Evolutionary conservation across 129 eudicot genomes (phyloP).

Genomic region (Scalesia atractyloides): DNA sequence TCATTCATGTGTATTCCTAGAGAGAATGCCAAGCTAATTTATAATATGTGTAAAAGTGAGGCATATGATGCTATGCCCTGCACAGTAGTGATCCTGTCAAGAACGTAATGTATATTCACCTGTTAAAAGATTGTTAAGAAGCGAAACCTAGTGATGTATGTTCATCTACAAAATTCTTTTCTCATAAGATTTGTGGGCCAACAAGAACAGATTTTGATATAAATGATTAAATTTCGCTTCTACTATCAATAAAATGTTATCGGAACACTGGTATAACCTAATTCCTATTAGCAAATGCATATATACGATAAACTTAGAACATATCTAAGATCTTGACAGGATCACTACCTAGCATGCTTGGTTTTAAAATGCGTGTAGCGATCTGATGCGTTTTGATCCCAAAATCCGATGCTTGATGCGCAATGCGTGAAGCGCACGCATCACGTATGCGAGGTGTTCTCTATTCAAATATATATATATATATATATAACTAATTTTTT

Average conservation of each 20-base stretch:
- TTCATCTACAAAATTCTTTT: neutral
- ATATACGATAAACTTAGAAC: neutral
- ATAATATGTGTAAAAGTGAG: neutral
- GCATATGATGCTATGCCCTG: too few relatives aligned
- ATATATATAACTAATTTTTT: too few relatives aligned
- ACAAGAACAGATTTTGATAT: neutral
- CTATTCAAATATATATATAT: too few relatives aligned
- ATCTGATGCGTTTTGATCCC: too few relatives aligned
- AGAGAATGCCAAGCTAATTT: neutral
- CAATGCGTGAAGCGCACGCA: too few relatives aligned
- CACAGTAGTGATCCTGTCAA: neutral
- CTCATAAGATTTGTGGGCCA: neutral
- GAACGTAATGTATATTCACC: neutral
- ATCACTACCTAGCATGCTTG: neutral
- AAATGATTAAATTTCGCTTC: neutral
- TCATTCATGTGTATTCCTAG: neutral
- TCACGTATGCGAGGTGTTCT: too few relatives aligned
- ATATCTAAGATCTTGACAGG: constrained; percentile 7
- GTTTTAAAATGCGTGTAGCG: too few relatives aligned
- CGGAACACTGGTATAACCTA: neutral
- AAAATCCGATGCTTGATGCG: too few relatives aligned
- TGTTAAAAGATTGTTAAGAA: neutral
- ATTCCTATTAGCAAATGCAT: neutral
- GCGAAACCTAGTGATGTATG: neutral
- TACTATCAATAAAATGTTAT: neutral